Percentiles rank a stretch among this genome's conserved stretches.
Conservation (phyloP, 2,329 filamentous ascomycete species). For the Nigrograna mackinnonii region DNA sequence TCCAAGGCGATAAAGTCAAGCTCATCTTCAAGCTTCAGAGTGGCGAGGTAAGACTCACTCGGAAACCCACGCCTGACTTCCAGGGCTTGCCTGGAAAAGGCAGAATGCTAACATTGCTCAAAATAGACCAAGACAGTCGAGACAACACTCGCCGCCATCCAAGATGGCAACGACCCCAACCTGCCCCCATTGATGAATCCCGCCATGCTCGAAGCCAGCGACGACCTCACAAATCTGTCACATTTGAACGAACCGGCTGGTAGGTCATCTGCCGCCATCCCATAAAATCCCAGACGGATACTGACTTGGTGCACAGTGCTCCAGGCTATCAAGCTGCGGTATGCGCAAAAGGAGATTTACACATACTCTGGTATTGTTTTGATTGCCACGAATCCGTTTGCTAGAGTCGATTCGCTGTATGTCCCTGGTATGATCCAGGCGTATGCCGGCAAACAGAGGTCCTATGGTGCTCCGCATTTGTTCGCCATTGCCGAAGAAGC, state of each 20-base stretch:
- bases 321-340: constrained; percentile 95
- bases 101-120: constrained; percentile 17
- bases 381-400: constrained; percentile 98
- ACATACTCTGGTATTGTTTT: constrained; percentile 98
- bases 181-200: constrained; percentile 97
- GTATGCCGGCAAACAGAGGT: constrained; percentile 94
- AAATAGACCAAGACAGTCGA: constrained; percentile 76
- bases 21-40: constrained; percentile 89
- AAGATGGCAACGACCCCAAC: constrained; percentile 74
- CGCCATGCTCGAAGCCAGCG: constrained; percentile 95
- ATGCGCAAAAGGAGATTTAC: constrained; percentile 98
- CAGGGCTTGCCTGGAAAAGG: too few species aligned
- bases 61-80: not conserved
- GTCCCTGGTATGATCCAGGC: constrained; percentile 99
- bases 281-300: constrained; percentile 14
- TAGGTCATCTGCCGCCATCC: constrained; percentile 48
- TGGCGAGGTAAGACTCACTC: constrained; percentile 70
- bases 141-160: constrained; percentile 75
- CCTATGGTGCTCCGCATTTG: constrained; percentile 94
- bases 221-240: constrained; percentile 95
- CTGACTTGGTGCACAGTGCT: constrained; percentile 66
- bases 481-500: constrained; percentile 99
- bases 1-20: constrained; percentile 83
- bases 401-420: constrained; percentile 95
- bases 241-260: constrained; percentile 98